Percentiles rank a stretch among this genome's conserved stretches.
phyloP scores from a whole-genome alignment of 805 yeast species.

The Yarrowia hollandica region DNA sequence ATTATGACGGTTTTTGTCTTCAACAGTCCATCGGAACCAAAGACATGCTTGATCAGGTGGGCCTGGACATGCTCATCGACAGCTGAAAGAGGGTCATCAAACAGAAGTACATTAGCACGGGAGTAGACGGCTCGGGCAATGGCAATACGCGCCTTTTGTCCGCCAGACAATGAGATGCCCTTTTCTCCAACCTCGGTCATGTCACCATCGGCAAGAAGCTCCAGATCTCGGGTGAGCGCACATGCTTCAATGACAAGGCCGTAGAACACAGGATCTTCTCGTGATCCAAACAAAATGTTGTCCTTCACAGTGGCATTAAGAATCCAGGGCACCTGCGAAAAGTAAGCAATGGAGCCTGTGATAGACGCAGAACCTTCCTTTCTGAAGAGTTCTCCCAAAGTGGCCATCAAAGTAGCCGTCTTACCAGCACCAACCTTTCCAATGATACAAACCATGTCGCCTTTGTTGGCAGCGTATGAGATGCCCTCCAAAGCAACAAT shows the following conservation, averaged over 20 bases:
- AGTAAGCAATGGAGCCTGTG: constrained; percentile 54
- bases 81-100: constrained; percentile 85
- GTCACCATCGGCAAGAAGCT: constrained; percentile 71
- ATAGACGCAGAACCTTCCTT: constrained; percentile 52
- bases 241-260: constrained; percentile 60
- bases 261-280: constrained; percentile 54
- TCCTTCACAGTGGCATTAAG: constrained; percentile 76
- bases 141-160: constrained; percentile 84
- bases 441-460: constrained; percentile 72
- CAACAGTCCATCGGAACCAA: constrained; percentile 60
- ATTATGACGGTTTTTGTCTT: constrained; percentile 62
- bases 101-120: constrained; percentile 59
- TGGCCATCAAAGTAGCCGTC: constrained; percentile 66
- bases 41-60: constrained; percentile 69
- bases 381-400: constrained; percentile 69
- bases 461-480: constrained; percentile 54
- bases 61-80: constrained; percentile 86
- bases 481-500: constrained; percentile 51
- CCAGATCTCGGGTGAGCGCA: constrained; percentile 64
- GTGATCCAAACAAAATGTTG: constrained; percentile 68
- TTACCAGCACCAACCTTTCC: constrained; percentile 86
- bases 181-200: constrained; percentile 83
- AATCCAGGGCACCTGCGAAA: constrained; percentile 85
- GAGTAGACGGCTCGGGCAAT: constrained; percentile 80
- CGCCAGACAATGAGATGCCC: constrained; percentile 86